Conservation (phyloP, 495 filamentous ascomycete genomes). For the Podospora appendiculata region DNA sequence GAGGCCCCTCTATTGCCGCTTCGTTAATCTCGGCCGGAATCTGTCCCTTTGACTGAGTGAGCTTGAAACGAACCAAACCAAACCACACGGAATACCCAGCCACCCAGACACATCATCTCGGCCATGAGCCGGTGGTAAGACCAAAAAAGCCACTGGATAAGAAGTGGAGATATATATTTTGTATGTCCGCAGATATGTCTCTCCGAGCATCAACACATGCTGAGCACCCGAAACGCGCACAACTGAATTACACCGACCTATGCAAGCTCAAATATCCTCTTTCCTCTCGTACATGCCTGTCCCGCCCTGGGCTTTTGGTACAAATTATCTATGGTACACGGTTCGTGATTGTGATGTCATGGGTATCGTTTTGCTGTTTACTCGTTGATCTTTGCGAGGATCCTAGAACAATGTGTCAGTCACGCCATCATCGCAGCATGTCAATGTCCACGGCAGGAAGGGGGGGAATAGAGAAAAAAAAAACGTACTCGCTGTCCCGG, state of each 20-base stretch:
- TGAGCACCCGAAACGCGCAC: neutral
- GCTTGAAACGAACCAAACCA: too few species aligned
- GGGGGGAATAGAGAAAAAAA: neutral
- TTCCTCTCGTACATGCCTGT: conserved; percentile 2
- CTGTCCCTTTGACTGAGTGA: too few species aligned
- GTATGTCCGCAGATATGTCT: neutral
- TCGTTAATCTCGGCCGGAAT: too few species aligned
- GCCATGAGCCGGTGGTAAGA: too few species aligned
- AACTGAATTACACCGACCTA: conserved; percentile 4
- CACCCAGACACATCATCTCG: too few species aligned
- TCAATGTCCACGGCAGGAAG: neutral
- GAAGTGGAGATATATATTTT: too few species aligned
- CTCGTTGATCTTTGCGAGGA: conserved; percentile 87
- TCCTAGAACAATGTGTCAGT: conserved; percentile 38
- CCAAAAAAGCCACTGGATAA: too few species aligned
- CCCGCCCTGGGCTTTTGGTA: conserved; percentile 7
- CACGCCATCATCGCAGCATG: neutral
- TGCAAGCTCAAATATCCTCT: neutral
- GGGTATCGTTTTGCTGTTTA: conserved; percentile 40
- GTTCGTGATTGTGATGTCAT: conserved; percentile 16
- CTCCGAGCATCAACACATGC: too few species aligned
- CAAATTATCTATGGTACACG: conserved; percentile 16
- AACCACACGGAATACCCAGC: too few species aligned
- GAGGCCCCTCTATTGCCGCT: too few species aligned
- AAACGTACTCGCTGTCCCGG: conserved; percentile 88